phyloP scores from a whole-genome alignment of 176 grass and related monocot genomes.

The maize (Zea mays) region DNA sequence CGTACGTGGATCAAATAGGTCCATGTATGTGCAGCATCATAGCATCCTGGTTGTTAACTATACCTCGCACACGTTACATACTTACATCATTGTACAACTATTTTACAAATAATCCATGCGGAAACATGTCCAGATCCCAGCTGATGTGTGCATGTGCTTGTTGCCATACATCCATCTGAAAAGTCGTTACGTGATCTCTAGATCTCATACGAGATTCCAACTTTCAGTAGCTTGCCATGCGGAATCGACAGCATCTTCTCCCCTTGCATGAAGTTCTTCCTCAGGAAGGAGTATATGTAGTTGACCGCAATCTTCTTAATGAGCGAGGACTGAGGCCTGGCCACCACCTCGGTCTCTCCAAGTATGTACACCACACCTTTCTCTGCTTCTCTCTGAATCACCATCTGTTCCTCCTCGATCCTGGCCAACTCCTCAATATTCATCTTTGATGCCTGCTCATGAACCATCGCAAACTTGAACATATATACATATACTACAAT shows the following conservation, averaged over 20 bases:
- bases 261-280: slow-evolving; percentile 48
- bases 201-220: slow-evolving; percentile 56
- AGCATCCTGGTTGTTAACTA: neutral
- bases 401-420: slow-evolving; percentile 39
- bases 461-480: no score
- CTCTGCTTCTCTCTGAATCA: slow-evolving; percentile 35
- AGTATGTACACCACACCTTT: slow-evolving; percentile 53
- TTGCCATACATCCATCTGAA: neutral
- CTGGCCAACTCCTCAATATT: slow-evolving; percentile 27
- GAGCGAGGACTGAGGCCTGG: slow-evolving; percentile 27
- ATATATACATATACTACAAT: neutral
- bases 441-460: slow-evolving; percentile 25
- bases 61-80: neutral
- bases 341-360: slow-evolving; percentile 48
- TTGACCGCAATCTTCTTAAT: slow-evolving; percentile 40
- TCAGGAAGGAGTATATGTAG: slow-evolving; percentile 48
- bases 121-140: neutral
- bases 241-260: slow-evolving; percentile 48
- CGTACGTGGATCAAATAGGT: neutral
- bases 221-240: slow-evolving; percentile 38
- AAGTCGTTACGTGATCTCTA: neutral
- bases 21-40: slow-evolving; percentile 11
- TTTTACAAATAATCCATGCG: neutral
- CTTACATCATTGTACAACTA: neutral
- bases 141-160: neutral